phyloP scores from a whole-genome alignment of 2,329 filamentous ascomycete species.

The Aspergillus fijiensis region DNA sequence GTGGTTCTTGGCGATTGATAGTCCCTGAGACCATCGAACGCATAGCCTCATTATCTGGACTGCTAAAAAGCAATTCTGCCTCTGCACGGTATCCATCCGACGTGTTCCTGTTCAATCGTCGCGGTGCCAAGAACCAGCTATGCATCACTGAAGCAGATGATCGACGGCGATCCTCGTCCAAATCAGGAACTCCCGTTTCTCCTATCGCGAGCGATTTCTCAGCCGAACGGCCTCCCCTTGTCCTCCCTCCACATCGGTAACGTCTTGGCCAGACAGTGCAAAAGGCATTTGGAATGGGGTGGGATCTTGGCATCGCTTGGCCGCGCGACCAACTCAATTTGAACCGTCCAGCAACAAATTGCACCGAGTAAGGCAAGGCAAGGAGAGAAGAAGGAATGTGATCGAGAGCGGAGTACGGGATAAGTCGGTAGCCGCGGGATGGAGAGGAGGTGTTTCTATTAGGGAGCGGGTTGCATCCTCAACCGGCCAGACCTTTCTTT shows the following conservation, averaged over 20 bases:
- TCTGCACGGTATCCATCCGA: not conserved
- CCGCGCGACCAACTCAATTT: conserved; percentile 8
- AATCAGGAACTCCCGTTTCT: conserved; percentile 4
- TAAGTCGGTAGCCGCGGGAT: not conserved
- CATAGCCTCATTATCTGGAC: not conserved
- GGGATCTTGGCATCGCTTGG: conserved; percentile 12
- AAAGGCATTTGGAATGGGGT: conserved; percentile 2
- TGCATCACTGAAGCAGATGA: conserved; percentile 18
- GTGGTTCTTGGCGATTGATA: not conserved
- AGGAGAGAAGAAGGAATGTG: conserved; percentile 12
- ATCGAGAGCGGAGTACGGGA: not conserved
- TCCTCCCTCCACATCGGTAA: not conserved
- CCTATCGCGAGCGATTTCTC: not conserved
- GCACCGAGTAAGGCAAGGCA: conserved; percentile 2
- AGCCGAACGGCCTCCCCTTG: not conserved
- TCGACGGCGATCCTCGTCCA: conserved; percentile 22
- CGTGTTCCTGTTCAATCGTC: conserved; percentile 7
- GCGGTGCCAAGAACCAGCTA: conserved; percentile 17
- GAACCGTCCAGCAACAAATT: conserved; percentile 2
- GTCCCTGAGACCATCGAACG: not conserved
- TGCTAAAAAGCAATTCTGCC: too few relatives aligned
- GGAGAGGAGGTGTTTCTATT: not conserved
- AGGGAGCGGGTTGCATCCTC: not conserved
- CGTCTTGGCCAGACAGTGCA: not conserved
- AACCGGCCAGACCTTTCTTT: not conserved